phyloP scores from a whole-genome alignment of 192 early-diverging fungal genomes.

The Rhizophagus clarus region DNA sequence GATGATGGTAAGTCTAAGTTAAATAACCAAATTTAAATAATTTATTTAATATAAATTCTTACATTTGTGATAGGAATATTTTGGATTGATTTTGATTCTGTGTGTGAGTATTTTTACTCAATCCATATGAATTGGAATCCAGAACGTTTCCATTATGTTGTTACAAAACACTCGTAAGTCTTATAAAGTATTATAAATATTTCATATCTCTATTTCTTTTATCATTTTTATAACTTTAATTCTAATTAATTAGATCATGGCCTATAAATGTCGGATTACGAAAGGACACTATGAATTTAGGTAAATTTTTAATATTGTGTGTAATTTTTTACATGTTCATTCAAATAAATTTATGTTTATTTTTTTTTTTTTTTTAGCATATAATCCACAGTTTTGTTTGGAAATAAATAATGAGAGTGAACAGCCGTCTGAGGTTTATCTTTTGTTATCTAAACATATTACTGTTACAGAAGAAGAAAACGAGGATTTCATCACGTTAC shows the following conservation, averaged over 20 bases:
- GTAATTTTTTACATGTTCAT: background rate
- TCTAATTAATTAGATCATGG: constrained; percentile 36
- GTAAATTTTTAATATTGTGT: constrained; percentile 26
- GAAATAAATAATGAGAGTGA: constrained; percentile 55
- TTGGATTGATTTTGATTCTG: constrained; percentile 88
- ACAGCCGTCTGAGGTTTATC: constrained; percentile 63
- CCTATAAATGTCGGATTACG: constrained; percentile 28
- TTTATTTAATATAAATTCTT: background rate
- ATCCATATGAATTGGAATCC: constrained; percentile 94
- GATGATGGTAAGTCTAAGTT: constrained; percentile 67
- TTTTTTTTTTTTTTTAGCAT: constrained; percentile 49
- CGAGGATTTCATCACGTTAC: constrained; percentile 84
- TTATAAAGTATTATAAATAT: background rate
- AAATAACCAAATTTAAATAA: background rate
- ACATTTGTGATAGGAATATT: constrained; percentile 56
- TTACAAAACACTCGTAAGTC: constrained; percentile 74
- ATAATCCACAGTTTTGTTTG: constrained; percentile 85
- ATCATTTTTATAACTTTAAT: background rate
- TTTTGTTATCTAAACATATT: constrained; percentile 85
- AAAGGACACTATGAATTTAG: constrained; percentile 38
- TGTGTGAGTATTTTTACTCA: constrained; percentile 77
- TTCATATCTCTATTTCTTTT: background rate
- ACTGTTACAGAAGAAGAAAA: constrained; percentile 82
- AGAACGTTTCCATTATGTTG: constrained; percentile 64
- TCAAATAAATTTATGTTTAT: background rate